phyloP scores from a whole-genome alignment of 441 rosid species.

The Adansonia gregorii region DNA sequence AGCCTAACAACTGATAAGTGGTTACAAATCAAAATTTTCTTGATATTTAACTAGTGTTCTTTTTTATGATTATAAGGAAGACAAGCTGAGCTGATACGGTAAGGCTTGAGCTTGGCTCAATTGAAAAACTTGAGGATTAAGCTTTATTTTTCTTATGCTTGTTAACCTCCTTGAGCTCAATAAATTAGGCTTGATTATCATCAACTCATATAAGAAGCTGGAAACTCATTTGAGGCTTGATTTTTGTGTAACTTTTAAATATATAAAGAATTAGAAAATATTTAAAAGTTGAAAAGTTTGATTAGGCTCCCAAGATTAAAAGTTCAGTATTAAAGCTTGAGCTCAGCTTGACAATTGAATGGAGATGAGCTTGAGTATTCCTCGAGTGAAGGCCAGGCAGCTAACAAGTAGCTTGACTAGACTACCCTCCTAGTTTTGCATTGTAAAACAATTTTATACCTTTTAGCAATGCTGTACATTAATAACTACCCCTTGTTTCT shows the following conservation, averaged over 20 bases:
- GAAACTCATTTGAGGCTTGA: neutral
- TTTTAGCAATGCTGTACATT: neutral
- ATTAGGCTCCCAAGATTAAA: neutral
- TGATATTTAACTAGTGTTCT: neutral
- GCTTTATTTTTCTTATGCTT: constrained; percentile 44
- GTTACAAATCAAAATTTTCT: neutral
- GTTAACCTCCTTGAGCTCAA: neutral
- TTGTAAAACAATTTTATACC: neutral
- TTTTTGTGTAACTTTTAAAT: neutral
- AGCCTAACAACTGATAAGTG: neutral
- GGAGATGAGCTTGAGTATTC: neutral
- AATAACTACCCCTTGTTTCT: neutral
- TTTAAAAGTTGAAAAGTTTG: neutral
- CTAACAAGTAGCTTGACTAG: neutral
- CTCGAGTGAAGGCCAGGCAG: neutral
- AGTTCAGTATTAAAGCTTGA: neutral
- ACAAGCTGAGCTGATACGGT: neutral
- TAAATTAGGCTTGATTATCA: neutral
- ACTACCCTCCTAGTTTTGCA: neutral
- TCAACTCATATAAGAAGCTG: neutral
- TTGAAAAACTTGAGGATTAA: neutral
- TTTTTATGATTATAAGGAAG: neutral
- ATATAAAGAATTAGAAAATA: neutral
- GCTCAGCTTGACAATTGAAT: neutral
- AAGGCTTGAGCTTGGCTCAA: neutral